A percentile compares a stretch with the other conserved stretches of the same genome.
These are phyloP conservation scores for Phytopythium cucurbitacearum DNA, from an alignment of 352 stramenopile species.

Conservation along the genomic window DNA sequence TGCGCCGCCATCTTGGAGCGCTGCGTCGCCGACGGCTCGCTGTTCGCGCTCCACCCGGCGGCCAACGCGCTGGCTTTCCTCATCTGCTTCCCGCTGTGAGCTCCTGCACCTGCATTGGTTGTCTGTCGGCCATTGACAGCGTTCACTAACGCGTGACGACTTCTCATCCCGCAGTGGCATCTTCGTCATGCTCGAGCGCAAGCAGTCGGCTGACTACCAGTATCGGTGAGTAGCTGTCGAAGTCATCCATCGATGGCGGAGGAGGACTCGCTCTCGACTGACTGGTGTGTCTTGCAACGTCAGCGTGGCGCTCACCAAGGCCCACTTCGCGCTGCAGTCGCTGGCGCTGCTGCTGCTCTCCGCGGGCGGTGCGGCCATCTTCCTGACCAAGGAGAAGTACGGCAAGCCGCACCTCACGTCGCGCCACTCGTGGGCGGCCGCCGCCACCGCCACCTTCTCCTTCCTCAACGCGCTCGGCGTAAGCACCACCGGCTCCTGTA, in stretches of 20 bases:
- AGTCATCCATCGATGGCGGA: neutral
- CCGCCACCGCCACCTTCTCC: slow-evolving; percentile 31
- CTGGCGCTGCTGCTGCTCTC: slow-evolving; percentile 43
- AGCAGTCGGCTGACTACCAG: slow-evolving; percentile 33
- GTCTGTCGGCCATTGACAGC: neutral
- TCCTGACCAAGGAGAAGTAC: slow-evolving; percentile 52
- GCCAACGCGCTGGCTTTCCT: slow-evolving; percentile 59
- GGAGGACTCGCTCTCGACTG: too few relatives aligned
- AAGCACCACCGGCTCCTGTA: slow-evolving; percentile 4
- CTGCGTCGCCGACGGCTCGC: slow-evolving; percentile 20
- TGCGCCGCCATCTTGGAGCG: slow-evolving; percentile 40
- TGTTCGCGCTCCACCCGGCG: slow-evolving; percentile 62
- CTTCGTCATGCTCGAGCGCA: slow-evolving; percentile 59
- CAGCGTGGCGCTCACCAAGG: slow-evolving; percentile 36
- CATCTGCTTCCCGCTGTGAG: slow-evolving; percentile 51
- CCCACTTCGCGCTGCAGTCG: slow-evolving; percentile 46
- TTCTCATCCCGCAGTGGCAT: slow-evolving; percentile 23
- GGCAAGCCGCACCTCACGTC: slow-evolving; percentile 65
- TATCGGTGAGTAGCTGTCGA: slow-evolving; percentile 23
- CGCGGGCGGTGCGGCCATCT: slow-evolving; percentile 33
- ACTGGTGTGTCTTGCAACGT: too few relatives aligned
- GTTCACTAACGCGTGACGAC: neutral
- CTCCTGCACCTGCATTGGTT: neutral
- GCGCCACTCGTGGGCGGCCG: slow-evolving; percentile 70
- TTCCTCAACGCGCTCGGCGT: slow-evolving; percentile 59